Conservation (phyloP, 495 filamentous ascomycete species). For the Lentithecium fluviatile region DNA sequence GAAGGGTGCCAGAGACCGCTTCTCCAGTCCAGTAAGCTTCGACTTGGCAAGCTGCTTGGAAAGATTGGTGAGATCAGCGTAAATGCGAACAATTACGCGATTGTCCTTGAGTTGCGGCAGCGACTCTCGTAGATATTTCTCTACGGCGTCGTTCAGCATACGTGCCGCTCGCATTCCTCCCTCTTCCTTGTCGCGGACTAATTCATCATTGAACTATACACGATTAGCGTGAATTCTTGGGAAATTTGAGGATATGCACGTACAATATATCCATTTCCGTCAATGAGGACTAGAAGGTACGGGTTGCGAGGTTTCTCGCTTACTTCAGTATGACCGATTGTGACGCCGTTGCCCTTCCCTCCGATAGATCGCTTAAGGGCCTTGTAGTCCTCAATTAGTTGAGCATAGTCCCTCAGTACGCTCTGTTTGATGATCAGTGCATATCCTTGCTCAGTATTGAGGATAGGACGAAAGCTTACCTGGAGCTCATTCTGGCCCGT, state of each 20-base stretch:
- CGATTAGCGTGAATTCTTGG: not conserved
- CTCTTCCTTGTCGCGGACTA: slow-evolving; percentile 52
- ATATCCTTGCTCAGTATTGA: not conserved
- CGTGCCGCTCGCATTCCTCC: slow-evolving; percentile 59
- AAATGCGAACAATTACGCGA: slow-evolving; percentile 61
- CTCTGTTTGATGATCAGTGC: slow-evolving; percentile 1
- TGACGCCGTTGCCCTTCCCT: slow-evolving; percentile 44
- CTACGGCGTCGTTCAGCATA: slow-evolving; percentile 52
- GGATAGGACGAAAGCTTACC: slow-evolving; percentile 5
- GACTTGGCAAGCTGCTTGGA: slow-evolving; percentile 53
- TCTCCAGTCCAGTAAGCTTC: slow-evolving; percentile 51
- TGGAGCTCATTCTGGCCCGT: slow-evolving; percentile 19
- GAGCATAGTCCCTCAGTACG: slow-evolving; percentile 33
- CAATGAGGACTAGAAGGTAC: slow-evolving; percentile 60
- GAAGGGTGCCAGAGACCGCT: slow-evolving; percentile 52
- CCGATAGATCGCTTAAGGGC: slow-evolving; percentile 57
- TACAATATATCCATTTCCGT: slow-evolving; percentile 60
- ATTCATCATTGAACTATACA: slow-evolving; percentile 56
- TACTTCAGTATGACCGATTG: slow-evolving; percentile 49
- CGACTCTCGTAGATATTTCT: slow-evolving; percentile 50
- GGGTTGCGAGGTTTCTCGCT: slow-evolving; percentile 59
- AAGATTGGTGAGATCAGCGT: slow-evolving; percentile 57
- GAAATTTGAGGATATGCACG: slow-evolving; percentile 26
- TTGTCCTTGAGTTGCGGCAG: slow-evolving; percentile 39
- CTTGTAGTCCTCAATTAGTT: slow-evolving; percentile 53